Evolutionary conservation across 2,329 filamentous ascomycete species (phyloP), one percentile per base, ranked within the genome.

Genomic region (Penicillium sp.): DNA sequence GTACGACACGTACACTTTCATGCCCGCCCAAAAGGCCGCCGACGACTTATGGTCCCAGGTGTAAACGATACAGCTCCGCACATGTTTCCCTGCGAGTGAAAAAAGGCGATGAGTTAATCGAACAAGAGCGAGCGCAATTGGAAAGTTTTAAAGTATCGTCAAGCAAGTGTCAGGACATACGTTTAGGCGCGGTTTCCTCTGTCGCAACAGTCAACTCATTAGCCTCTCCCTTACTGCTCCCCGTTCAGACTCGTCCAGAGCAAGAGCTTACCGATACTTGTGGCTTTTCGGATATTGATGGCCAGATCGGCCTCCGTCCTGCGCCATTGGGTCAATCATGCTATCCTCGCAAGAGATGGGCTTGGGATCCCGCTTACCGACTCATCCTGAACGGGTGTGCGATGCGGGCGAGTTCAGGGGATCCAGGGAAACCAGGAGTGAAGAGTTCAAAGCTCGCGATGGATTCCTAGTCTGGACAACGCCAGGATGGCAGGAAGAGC

Each of bases 31-130:
- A 68, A 98, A 98, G 62, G 90, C 87, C 63, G 82, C 78, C 28
- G 90, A 94, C 51, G 86, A 94, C 73, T 94, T 94, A 74, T 98
- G 89, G 70, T 98, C 93, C 93, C 93, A 98, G 43, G 91, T 97
- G 69, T 97, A 97, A 31, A 98, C 91, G 59, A 98, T 98, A 64
- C 88, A 94, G 67, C 86, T 89, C 62, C 93, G 87, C 43, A 98
- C 93, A 86, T 98, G 93, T 72, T 98, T 98, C 46, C 79, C 79
- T 79, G 59, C 25, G 38, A 40, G 36, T 17, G 19, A 25, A 32
- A 29, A 28, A 15, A 11, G 15, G n/a, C n/a, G n/a, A n/a, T n/a
- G n/a, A n/a, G n/a, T n/a, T n/a, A n/a, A n/a, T n/a, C n/a, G n/a
- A n/a, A n/a, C n/a, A n/a, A n/a, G n/a, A n/a, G n/a, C n/a, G n/a